Evolutionary conservation across 176 grass and related monocot genomes (phyloP).

Genomic region (Oryza longistaminata): DNA sequence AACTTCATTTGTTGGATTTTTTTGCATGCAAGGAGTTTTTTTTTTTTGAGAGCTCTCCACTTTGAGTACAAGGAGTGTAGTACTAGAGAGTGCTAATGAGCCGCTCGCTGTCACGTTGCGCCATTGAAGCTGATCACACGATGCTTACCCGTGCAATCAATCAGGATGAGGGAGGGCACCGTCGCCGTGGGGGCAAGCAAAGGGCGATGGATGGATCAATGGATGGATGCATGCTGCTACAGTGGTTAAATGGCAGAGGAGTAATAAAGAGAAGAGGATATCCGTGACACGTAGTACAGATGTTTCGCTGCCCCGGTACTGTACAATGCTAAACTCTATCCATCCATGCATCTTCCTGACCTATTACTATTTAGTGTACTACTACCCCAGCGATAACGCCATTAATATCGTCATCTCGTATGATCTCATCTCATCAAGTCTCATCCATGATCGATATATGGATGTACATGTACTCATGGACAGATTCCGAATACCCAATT

Average conservation of each 20-base stretch:
- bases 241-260: background rate
- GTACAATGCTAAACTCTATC: no score
- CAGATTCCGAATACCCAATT: background rate
- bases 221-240: background rate
- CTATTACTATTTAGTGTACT: no score
- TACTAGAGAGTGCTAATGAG: background rate
- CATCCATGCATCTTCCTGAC: no score
- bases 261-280: constrained; percentile 19
- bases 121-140: constrained; percentile 43
- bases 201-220: no score
- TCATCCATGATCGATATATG: background rate
- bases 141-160: constrained; percentile 31
- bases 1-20: no score
- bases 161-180: background rate
- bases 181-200: background rate
- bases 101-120: background rate
- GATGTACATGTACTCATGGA: no score
- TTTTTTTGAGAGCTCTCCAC: no score
- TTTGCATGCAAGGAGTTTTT: no score
- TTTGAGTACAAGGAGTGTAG: no score
- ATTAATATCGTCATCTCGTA: background rate
- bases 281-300: constrained; percentile 39
- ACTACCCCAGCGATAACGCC: background rate
- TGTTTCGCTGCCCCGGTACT: background rate
- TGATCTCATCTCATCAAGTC: background rate